These are phyloP conservation scores for Ceratobasidium sp. DNA, from an alignment of 1,284 basidiomycete genomes.

Conservation along the genomic window DNA sequence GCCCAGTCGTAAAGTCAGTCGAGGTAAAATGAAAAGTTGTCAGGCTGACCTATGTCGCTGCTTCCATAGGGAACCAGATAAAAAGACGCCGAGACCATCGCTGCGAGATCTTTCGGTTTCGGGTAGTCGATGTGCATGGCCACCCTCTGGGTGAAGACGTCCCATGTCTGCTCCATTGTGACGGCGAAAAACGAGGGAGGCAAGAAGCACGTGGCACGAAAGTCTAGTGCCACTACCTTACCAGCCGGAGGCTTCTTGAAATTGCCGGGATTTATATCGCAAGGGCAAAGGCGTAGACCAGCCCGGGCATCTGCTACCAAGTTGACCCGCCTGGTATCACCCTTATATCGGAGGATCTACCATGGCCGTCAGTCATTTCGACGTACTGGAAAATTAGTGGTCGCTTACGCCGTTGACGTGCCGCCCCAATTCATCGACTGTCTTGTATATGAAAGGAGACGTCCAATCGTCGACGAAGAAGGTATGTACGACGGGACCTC, in stretches of 20 bases:
- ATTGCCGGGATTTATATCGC: constrained; percentile 45
- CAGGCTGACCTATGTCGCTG: no score
- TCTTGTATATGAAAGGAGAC: constrained; percentile 48
- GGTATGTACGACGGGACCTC: no score
- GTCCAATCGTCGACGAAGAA: constrained; percentile 50
- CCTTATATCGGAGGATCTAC: constrained; percentile 49
- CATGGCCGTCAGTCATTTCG: constrained; percentile 36
- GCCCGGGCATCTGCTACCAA: constrained; percentile 43
- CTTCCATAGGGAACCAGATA: constrained; percentile 23
- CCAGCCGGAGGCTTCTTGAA: constrained; percentile 50
- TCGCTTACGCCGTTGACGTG: constrained; percentile 51
- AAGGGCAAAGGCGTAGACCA: no score
- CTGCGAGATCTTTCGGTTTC: constrained; percentile 20
- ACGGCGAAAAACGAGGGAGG: constrained; percentile 50
- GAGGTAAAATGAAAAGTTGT: no score
- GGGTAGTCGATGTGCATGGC: constrained; percentile 24
- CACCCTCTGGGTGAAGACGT: constrained; percentile 9
- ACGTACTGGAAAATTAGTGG: constrained; percentile 13
- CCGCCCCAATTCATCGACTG: constrained; percentile 50
- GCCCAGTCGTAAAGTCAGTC: no score
- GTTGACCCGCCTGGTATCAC: constrained; percentile 43
- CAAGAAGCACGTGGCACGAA: constrained; percentile 50
- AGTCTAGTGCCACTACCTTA: constrained; percentile 51
- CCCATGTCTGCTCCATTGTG: constrained; percentile 19
- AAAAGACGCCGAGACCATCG: constrained; percentile 17